Conservation (phyloP, 192 early-diverging fungal genomes). For the Coemansia sp. region DNA sequence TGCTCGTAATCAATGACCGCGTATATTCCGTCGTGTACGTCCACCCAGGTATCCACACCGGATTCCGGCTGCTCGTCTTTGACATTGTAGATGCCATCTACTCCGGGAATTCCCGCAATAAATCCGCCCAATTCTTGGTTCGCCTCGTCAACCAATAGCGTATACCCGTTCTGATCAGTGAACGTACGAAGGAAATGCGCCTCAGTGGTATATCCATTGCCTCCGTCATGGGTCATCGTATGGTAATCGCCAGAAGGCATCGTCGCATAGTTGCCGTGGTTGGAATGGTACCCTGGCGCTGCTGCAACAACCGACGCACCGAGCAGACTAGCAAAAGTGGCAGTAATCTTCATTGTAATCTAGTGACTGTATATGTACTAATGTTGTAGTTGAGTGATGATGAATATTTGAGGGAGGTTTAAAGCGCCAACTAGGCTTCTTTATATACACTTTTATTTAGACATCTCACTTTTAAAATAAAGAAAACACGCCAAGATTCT, state of each 20-base stretch:
- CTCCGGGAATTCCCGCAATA: neutral
- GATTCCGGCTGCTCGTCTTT: neutral
- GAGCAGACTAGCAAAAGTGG: neutral
- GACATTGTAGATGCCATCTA: constrained; percentile 31
- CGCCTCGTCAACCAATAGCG: constrained; percentile 30
- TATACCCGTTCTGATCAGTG: constrained; percentile 15
- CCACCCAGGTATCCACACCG: constrained; percentile 28
- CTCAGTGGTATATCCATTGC: too few relatives aligned
- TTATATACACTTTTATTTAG: too few relatives aligned
- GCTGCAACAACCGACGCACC: constrained; percentile 2
- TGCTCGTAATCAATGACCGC: constrained; percentile 34
- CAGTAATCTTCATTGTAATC: neutral
- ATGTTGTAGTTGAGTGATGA: neutral
- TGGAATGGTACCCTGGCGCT: neutral
- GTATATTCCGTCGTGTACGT: constrained; percentile 23
- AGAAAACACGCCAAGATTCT: too few relatives aligned
- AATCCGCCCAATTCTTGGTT: constrained; percentile 23
- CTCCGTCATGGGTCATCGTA: too few relatives aligned
- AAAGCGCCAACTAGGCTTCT: too few relatives aligned
- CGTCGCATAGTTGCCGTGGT: neutral
- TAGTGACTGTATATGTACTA: neutral
- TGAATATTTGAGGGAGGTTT: too few relatives aligned
- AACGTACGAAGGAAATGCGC: constrained; percentile 33
- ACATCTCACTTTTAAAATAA: too few relatives aligned
- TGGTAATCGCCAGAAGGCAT: too few relatives aligned